phyloP scores from a whole-genome alignment of 805 yeast genomes.

The Yarrowia bubula region DNA sequence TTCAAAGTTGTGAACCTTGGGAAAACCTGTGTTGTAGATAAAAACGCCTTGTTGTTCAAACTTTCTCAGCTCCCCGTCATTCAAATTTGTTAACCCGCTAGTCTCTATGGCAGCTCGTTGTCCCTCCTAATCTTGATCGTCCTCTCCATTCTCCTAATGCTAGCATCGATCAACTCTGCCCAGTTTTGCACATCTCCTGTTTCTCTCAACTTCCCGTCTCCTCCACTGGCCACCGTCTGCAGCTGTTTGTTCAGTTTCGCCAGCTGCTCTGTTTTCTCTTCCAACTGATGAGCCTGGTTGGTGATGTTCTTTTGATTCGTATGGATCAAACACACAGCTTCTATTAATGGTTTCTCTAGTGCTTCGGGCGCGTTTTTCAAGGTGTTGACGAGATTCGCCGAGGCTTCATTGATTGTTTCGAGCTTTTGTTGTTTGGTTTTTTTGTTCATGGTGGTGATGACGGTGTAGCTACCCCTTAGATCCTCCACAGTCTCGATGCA shows the following conservation, averaged over 20 bases:
- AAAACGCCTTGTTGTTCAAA: no score
- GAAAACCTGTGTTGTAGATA: no score
- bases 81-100: background rate
- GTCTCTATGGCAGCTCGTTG: background rate
- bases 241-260: constrained; percentile 24
- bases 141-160: constrained; percentile 65
- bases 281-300: constrained; percentile 29
- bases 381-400: background rate
- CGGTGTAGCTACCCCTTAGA: background rate
- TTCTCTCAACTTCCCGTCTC: constrained; percentile 32
- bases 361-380: constrained; percentile 6
- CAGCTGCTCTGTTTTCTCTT: constrained; percentile 16
- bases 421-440: constrained; percentile 18
- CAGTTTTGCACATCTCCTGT: constrained; percentile 50
- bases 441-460: background rate
- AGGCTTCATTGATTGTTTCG: background rate
- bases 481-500: no score
- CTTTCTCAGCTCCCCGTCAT: no score
- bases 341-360: background rate
- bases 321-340: constrained; percentile 5
- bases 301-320: constrained; percentile 27
- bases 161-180: constrained; percentile 70
- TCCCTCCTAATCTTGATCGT: constrained; percentile 44
- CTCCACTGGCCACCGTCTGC: constrained; percentile 25
- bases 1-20: no score